Evolutionary conservation across 768 basidiomycete genomes (phyloP).

Genomic region (Suillus luteus): DNA sequence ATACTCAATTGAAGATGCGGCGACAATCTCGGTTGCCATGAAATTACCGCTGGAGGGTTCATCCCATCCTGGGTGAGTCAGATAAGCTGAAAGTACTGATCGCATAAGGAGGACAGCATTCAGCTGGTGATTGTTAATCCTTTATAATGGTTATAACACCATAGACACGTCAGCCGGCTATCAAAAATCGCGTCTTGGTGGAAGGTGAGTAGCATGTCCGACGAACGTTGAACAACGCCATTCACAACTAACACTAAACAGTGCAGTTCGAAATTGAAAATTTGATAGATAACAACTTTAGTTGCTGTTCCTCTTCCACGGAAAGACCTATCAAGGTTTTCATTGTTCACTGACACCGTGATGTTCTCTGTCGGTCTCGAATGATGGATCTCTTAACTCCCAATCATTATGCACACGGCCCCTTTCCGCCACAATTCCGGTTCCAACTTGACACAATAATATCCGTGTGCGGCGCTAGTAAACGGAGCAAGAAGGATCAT

Average conservation of each 20-base stretch:
- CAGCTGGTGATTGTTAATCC: neutral
- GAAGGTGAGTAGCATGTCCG: conserved; percentile 1
- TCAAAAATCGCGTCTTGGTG: neutral
- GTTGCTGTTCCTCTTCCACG: neutral
- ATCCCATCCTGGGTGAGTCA: neutral
- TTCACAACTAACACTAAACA: neutral
- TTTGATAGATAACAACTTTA: conserved; percentile 9
- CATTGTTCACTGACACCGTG: neutral
- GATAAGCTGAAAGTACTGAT: neutral
- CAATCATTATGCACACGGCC: neutral
- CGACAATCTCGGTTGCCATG: too few species aligned
- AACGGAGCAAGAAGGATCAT: neutral
- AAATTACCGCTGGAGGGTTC: neutral
- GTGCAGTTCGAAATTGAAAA: neutral
- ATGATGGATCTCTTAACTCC: neutral
- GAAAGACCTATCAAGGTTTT: neutral
- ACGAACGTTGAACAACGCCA: neutral
- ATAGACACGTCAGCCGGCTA: neutral
- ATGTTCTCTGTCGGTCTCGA: neutral
- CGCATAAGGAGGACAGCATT: neutral
- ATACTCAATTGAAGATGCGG: neutral
- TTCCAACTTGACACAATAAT: neutral
- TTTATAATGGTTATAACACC: too few species aligned
- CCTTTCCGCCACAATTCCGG: neutral
- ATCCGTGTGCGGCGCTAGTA: neutral